A percentile compares a stretch with the other conserved stretches of the same genome.
Conservation (phyloP, 2,329 filamentous ascomycete genomes). For the Penicillium oxalicum region DNA sequence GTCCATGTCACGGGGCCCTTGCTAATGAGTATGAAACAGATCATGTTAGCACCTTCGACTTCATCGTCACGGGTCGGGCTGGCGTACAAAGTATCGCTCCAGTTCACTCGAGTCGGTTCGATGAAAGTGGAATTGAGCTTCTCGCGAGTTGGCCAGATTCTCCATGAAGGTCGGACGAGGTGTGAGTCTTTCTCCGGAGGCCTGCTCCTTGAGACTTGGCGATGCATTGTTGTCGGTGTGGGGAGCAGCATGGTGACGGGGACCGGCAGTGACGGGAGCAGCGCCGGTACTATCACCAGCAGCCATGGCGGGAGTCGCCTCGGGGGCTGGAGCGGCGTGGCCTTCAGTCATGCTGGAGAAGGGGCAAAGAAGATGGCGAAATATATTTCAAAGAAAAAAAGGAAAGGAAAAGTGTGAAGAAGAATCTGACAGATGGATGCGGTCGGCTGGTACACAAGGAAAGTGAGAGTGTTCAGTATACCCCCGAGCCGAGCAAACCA, state of each 20-base stretch:
- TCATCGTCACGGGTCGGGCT: not conserved
- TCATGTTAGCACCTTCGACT: not conserved
- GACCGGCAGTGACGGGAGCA: constrained; percentile 14
- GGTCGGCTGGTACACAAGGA: no score
- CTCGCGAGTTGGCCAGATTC: constrained; percentile 28
- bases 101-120: constrained; percentile 41
- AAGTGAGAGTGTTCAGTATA: no score
- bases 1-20: constrained; percentile 59
- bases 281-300: constrained; percentile 10
- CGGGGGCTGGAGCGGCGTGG: constrained; percentile 10
- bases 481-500: no score
- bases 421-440: not conserved
- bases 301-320: constrained; percentile 7
- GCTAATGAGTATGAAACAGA: constrained; percentile 9
- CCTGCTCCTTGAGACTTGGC: constrained; percentile 19
- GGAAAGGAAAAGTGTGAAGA: constrained; percentile 1
- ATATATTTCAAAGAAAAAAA: not conserved
- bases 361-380: not conserved
- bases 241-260: constrained; percentile 5
- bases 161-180: constrained; percentile 32
- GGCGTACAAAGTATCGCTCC: constrained; percentile 56
- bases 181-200: constrained; percentile 20
- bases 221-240: constrained; percentile 10
- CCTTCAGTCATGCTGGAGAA: constrained; percentile 16
- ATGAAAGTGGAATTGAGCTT: constrained; percentile 27